These are phyloP conservation scores for Ophiostoma himal-ulmi DNA, from an alignment of 2,329 filamentous ascomycete species.

Conservation along the genomic window DNA sequence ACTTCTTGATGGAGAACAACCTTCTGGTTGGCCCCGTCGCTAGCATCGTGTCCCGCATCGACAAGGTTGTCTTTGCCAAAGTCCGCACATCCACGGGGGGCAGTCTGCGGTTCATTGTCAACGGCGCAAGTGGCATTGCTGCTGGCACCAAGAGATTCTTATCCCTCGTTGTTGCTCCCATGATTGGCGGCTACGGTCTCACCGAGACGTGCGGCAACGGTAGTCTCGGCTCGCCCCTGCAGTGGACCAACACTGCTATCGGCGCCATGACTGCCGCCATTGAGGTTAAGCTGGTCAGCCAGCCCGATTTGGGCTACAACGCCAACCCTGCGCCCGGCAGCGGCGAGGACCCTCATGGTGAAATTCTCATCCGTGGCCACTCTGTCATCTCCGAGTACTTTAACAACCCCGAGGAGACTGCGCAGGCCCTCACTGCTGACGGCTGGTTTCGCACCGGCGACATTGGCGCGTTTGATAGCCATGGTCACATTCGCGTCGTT, in stretches of 20 bases:
- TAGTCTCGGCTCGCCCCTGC: slow-evolving; percentile 73
- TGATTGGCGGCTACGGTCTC: slow-evolving; percentile 90
- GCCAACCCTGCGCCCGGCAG: slow-evolving; percentile 65
- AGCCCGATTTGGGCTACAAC: slow-evolving; percentile 80
- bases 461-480: slow-evolving; percentile 77
- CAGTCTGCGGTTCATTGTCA: slow-evolving; percentile 81
- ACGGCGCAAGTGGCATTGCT: slow-evolving; percentile 85
- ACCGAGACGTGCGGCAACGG: slow-evolving; percentile 89
- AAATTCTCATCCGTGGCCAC: slow-evolving; percentile 80
- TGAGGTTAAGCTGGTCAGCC: slow-evolving; percentile 88
- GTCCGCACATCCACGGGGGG: slow-evolving; percentile 87
- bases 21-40: slow-evolving; percentile 51
- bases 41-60: slow-evolving; percentile 51
- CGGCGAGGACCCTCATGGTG: slow-evolving; percentile 75
- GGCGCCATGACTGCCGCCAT: slow-evolving; percentile 71
- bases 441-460: slow-evolving; percentile 98
- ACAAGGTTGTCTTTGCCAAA: slow-evolving; percentile 82
- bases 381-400: slow-evolving; percentile 74
- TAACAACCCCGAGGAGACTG: slow-evolving; percentile 79
- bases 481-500: slow-evolving; percentile 79
- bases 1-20: slow-evolving; percentile 50
- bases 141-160: slow-evolving; percentile 85
- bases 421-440: slow-evolving; percentile 68
- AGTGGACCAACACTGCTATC: slow-evolving; percentile 72
- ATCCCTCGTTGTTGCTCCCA: slow-evolving; percentile 85